Evolutionary conservation across 495 filamentous ascomycete species (phyloP), one percentile per base, ranked within the genome.

Genomic region (Penicillium odoratum): DNA sequence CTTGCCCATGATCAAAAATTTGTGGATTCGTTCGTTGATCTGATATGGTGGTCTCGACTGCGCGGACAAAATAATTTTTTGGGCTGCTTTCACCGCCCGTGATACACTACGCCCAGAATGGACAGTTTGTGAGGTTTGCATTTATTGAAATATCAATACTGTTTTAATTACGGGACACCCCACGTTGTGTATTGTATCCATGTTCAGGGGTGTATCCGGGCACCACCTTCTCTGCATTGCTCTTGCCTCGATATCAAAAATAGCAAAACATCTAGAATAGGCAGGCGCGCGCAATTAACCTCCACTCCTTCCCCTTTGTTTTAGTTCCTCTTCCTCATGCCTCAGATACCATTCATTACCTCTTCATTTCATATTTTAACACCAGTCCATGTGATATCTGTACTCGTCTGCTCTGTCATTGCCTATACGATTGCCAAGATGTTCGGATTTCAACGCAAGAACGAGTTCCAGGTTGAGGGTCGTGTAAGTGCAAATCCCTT

Each of bases 391-490:
- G 70, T 69, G 53, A 65, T 79, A 60, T 78, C 79, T 6, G 71
- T 76, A 58, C 60, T 81, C 56, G 55, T 81, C 54, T 69, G 75
- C 55, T 67, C 79, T 38, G 49, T 86, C 46, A 64, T 84, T 33
- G 66, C 76, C 18, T 78, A 73, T 51, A 62, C 67, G 30, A 44
- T 70, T 46, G 62, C 62, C 65, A 84, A 81, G 56, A 92, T 93
- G 88, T 83, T 87, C 33, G 71, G 83, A 47, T 88, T 90, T 56
- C 70, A 74, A 58, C 85, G 81, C 48, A 65, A 65, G 63, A 94
- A 96, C 65, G 84, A 90, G 42, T 89, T 97, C 72, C 83, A 83
- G 59, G 88, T 96, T 10, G 83, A 92, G 61, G 90, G 91, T 65
- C 84, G 84, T 73, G 91, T 93, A 79, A 57, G 81, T 75, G 7